A percentile compares a stretch with the other conserved stretches of the same genome.
Evolutionary conservation across 306 rosid species (phyloP).

Genomic region (Acacia melanoxylon): DNA sequence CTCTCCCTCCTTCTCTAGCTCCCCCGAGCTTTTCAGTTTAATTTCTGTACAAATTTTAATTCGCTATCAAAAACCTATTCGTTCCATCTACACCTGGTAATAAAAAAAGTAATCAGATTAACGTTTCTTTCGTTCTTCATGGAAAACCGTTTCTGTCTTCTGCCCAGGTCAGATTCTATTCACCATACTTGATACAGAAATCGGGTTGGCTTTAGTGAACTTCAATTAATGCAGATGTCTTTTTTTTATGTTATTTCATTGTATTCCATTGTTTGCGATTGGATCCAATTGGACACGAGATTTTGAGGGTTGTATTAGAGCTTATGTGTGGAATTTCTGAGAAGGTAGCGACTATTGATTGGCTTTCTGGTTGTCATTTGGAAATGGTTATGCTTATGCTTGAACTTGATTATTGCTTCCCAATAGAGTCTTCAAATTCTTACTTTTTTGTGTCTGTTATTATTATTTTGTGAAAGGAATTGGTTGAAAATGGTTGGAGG

Average conservation of each 20-base stretch:
- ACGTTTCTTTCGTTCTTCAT: constrained; percentile 48
- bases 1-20: background rate
- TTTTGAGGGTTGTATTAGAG: constrained; percentile 28
- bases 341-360: constrained; percentile 4
- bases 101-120: constrained; percentile 6
- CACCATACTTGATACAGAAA: background rate
- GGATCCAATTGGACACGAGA: constrained; percentile 43
- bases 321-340: constrained; percentile 22
- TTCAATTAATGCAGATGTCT: constrained; percentile 6
- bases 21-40: constrained; percentile 8
- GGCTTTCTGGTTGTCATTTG: background rate
- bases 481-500: background rate
- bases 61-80: constrained; percentile 1
- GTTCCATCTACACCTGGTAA: background rate
- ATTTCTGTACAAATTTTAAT: constrained; percentile 17
- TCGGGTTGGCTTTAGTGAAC: background rate
- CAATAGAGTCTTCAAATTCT: background rate
- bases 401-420: background rate
- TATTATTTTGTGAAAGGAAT: background rate
- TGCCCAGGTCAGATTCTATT: constrained; percentile 55
- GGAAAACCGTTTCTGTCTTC: constrained; percentile 51
- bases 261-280: constrained; percentile 33
- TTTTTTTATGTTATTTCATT: constrained; percentile 4
- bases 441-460: background rate
- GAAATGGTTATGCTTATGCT: background rate